Conservation (phyloP, 148 eudicot species). For the Persicaria tinctoria region DNA sequence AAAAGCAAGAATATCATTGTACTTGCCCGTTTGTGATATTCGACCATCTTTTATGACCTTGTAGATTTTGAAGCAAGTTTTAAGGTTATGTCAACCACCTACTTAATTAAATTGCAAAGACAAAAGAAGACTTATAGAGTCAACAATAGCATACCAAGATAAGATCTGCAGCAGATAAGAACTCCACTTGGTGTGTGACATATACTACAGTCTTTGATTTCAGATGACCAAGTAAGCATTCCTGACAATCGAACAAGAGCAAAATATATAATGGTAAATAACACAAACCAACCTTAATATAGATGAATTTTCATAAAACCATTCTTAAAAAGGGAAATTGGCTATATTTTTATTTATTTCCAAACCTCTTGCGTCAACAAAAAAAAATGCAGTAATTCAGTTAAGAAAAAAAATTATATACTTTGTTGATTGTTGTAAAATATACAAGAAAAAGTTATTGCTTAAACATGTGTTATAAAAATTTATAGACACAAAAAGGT, state of each 20-base stretch:
- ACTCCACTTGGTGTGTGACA: conserved; percentile 74
- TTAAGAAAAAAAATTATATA: too few species aligned
- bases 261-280: not conserved
- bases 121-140: not conserved
- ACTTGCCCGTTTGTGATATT: conserved; percentile 60
- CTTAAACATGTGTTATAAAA: too few species aligned
- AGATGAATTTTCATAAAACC: too few species aligned
- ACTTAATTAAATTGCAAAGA: not conserved
- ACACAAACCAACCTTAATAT: too few species aligned
- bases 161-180: conserved; percentile 36
- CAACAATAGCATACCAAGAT: conserved; percentile 39
- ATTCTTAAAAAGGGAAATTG: too few species aligned
- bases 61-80: not conserved
- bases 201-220: conserved; percentile 48
- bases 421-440: too few species aligned
- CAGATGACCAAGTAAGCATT: conserved; percentile 49
- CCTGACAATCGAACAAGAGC: conserved; percentile 28
- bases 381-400: too few species aligned
- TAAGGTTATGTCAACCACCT: not conserved
- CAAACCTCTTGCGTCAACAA: too few species aligned
- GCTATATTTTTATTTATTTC: too few species aligned
- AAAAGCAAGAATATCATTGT: conserved; percentile 40
- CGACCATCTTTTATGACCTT: conserved; percentile 73
- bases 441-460: too few species aligned
- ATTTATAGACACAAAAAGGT: too few species aligned